phyloP scores from a whole-genome alignment of 495 filamentous ascomycete species.

The Daldinia loculata region DNA sequence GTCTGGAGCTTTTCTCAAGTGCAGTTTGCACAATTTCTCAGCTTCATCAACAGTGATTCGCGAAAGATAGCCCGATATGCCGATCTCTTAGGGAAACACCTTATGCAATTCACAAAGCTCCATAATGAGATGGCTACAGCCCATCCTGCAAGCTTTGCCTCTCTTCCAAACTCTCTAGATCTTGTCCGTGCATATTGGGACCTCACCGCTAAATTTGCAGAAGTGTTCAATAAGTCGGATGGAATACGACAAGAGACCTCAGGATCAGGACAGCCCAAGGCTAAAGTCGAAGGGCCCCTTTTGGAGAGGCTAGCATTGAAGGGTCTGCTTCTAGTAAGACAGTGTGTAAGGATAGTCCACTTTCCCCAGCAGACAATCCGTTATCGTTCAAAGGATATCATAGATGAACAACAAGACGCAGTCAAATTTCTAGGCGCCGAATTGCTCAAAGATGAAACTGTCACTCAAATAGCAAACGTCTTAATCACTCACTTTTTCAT shows the following conservation, averaged over 20 bases:
- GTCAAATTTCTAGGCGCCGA: slow-evolving; percentile 70
- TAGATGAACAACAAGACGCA: slow-evolving; percentile 72
- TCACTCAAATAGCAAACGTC: slow-evolving; percentile 79
- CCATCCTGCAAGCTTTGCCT: slow-evolving; percentile 81
- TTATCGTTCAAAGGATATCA: slow-evolving; percentile 74
- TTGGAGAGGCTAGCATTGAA: slow-evolving; percentile 80
- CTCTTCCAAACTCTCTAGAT: slow-evolving; percentile 77
- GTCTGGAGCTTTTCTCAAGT: slow-evolving; percentile 77
- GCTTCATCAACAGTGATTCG: slow-evolving; percentile 58
- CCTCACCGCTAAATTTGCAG: slow-evolving; percentile 76
- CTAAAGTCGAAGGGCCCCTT: slow-evolving; percentile 65
- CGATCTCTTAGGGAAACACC: slow-evolving; percentile 77
- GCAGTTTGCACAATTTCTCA: slow-evolving; percentile 76
- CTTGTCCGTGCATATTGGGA: slow-evolving; percentile 86
- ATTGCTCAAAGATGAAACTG: slow-evolving; percentile 76
- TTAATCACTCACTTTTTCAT: slow-evolving; percentile 89
- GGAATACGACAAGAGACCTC: slow-evolving; percentile 57
- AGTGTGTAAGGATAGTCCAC: slow-evolving; percentile 84
- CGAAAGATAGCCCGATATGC: slow-evolving; percentile 55
- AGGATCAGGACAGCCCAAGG: slow-evolving; percentile 58
- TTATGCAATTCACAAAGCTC: slow-evolving; percentile 88
- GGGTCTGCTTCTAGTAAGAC: slow-evolving; percentile 82
- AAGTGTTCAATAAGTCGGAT: slow-evolving; percentile 66
- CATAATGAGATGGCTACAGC: slow-evolving; percentile 81
- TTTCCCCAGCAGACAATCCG: slow-evolving; percentile 81